Evolutionary conservation across 495 filamentous ascomycete genomes (phyloP), one percentile per base, ranked within the genome.

Genomic region (Cercophora newfieldiana): DNA sequence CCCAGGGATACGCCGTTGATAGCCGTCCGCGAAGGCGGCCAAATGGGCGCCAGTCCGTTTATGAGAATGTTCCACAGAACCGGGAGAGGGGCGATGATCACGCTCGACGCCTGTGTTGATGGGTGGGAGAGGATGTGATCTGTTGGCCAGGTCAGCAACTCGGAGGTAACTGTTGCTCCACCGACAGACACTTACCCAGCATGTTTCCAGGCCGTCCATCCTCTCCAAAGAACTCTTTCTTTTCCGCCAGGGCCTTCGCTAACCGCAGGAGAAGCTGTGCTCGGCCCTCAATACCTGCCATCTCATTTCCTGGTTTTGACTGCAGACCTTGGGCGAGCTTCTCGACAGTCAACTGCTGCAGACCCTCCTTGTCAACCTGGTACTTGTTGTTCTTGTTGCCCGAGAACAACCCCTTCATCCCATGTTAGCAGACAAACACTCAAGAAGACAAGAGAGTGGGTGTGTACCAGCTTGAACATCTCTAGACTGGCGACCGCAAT

Each of bases 51-150:
- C 2, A 99, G 85, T 0, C 95, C 92, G 66, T 94, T 89, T 86
- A 96, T 96, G 0, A 99, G 83, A 14, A 92, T 87, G 57, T 85
- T 83, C 95, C 95, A 99, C 0, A 99, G 82, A 0, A 93, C 96
- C 3, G 95, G 93, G n/a, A 99, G 83, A 7, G 90, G 87, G 31
- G 97, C 86, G 61, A 98, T 92, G 1, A 94, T 91, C 14, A 91
- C 88, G 2, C 92, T 94, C 21, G 92, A 91, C 49, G 91, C 92
- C 65, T 92, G 87, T 10, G 96, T 97, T 0, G 91, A 87, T 0
- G 94, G 89, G 71, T 99, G 96, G 24, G 89, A 88, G n/a, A 99
- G 85, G 57, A 99, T 88, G 75, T 96, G 93, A 75, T 97, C 95
- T 96, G 64, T 30, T 12, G 30, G 10, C 48, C 21, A 21, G 24